Percentiles rank a stretch among this genome's conserved stretches.
phyloP scores from a whole-genome alignment of 305 asterid genomes.

The Solanum hybrid region DNA sequence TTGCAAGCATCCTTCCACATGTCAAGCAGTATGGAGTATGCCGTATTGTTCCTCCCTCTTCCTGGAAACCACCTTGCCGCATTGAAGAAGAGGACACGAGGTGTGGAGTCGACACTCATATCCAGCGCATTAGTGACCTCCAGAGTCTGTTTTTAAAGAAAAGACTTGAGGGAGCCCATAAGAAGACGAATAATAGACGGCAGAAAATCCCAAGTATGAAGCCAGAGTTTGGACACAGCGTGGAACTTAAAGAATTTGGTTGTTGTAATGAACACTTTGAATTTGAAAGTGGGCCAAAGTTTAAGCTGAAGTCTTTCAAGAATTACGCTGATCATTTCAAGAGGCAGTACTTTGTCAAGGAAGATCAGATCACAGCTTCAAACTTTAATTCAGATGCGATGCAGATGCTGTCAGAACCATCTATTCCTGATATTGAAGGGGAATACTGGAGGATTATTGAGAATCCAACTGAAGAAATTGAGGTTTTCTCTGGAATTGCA shows the following conservation, averaged over 20 bases:
- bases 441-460: constrained; percentile 86
- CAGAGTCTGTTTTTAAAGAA: constrained; percentile 22
- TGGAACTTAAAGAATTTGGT: constrained; percentile 22
- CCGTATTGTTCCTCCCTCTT: constrained; percentile 86
- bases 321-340: constrained; percentile 69
- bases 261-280: constrained; percentile 16
- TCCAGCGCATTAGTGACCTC: constrained; percentile 47
- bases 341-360: constrained; percentile 48
- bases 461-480: constrained; percentile 65
- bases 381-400: not conserved
- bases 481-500: constrained; percentile 32
- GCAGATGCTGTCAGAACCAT: constrained; percentile 27
- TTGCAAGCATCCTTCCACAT: constrained; percentile 47
- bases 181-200: constrained; percentile 23
- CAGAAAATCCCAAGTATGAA: constrained; percentile 14
- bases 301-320: constrained; percentile 51
- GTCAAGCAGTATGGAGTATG: constrained; percentile 72
- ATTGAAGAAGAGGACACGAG: constrained; percentile 30
- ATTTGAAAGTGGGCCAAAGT: constrained; percentile 46
- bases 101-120: constrained; percentile 40
- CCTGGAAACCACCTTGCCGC: constrained; percentile 61
- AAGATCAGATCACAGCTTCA: constrained; percentile 14
- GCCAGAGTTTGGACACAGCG: constrained; percentile 15
- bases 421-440: constrained; percentile 51
- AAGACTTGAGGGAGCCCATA: constrained; percentile 23